Evolutionary conservation across 73 alveolate species (phyloP).

Genomic region (Uronychia setigera): DNA sequence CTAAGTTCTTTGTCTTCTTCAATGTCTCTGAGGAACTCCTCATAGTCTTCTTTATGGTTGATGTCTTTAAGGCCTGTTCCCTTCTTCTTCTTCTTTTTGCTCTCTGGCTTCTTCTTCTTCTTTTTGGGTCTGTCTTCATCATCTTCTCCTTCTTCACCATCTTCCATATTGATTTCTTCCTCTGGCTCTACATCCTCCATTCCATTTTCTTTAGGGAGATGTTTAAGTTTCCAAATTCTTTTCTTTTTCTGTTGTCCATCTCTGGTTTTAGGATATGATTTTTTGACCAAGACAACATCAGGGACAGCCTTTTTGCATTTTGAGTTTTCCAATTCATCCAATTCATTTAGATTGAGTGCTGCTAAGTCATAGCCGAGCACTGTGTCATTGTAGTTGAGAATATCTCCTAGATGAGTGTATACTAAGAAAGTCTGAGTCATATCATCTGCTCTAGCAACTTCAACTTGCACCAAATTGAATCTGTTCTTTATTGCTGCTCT

Average conservation of each 20-base stretch:
- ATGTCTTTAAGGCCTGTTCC: constrained; percentile 23
- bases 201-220: constrained; percentile 69
- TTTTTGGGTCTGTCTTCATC: not conserved
- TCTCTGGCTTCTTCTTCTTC: constrained; percentile 19
- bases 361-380: constrained; percentile 73
- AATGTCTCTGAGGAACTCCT: constrained; percentile 89
- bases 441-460: constrained; percentile 64
- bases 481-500: constrained; percentile 51
- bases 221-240: constrained; percentile 79
- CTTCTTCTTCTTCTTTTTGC: constrained; percentile 53
- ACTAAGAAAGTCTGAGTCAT: constrained; percentile 48
- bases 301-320: constrained; percentile 41
- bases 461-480: constrained; percentile 61
- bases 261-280: constrained; percentile 73
- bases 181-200: constrained; percentile 36
- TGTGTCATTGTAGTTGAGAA: constrained; percentile 62
- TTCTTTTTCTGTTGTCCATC: constrained; percentile 41
- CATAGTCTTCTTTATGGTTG: constrained; percentile 69
- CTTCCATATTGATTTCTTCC: constrained; percentile 29
- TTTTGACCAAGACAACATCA: constrained; percentile 83
- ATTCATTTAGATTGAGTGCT: constrained; percentile 28
- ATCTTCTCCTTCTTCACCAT: constrained; percentile 31
- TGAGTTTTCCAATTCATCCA: constrained; percentile 22
- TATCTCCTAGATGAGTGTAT: constrained; percentile 70
- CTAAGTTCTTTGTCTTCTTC: constrained; percentile 93